Base-by-base conservation (phyloP, 257 asterid species). In the Nicotiana otophora region DNA sequence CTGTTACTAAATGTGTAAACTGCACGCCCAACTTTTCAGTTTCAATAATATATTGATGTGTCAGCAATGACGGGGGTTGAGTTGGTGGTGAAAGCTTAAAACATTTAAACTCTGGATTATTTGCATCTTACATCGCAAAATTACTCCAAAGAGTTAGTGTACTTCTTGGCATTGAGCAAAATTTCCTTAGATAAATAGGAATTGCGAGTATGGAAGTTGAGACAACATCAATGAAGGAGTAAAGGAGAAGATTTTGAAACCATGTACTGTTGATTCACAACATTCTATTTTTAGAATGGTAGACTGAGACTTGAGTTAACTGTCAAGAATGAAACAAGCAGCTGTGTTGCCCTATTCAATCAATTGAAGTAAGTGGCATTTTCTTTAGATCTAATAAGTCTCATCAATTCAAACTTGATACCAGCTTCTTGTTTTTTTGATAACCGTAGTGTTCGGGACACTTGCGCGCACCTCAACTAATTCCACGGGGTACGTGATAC, bases 331-430 rank as follows among this genome's bases (percentile, higher is more conserved):
- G 34, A 72, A 69, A 20, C 78, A 42, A 72, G 14, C 20, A 46
- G 39, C 23, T 48, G 36, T 14, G 16, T 48, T 26, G 1, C 23
- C 51, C 61, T 46, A 23, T 48, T 23, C 79, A 72, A 4, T 23
- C 26, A 48, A 46, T 72, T 72, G 79, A 72, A 74, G 48, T 48
- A 74, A 74, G 78, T 70, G 78, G 60, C 23, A 48, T 14, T 74
- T 48, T 74, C 39, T 23, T 42, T 72, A 12, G 60, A 72, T 42
- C 60, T 23, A n/a, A 48, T 23, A 74, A 72, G 60, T 46, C 61
- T 46, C 60, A 46, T 12, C 23, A 70, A 20, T 30, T 70, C 78
- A 70, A 70, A 36, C n/a, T 42, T 70, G 78, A 39, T 42, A 42
- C 60, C 60, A 72, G 19, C 51, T 42, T 8, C 51, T 42, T 42